Percentiles rank a stretch among this genome's conserved stretches.
These are phyloP conservation scores for Lactifluus hygrophoroides DNA, from an alignment of 768 basidiomycete species.

Conservation along the genomic window DNA sequence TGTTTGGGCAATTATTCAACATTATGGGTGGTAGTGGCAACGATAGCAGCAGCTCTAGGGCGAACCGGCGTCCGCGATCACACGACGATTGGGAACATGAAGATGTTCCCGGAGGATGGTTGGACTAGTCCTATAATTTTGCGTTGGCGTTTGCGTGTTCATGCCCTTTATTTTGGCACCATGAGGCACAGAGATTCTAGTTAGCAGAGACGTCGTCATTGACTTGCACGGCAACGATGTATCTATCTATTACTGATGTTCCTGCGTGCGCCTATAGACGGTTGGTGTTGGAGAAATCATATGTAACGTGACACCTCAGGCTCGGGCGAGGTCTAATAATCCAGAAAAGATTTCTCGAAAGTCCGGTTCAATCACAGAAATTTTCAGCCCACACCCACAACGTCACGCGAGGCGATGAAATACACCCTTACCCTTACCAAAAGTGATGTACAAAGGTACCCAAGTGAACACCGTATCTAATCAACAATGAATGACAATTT, in stretches of 20 bases:
- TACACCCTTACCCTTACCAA: too few species aligned
- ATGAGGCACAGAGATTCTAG: background rate
- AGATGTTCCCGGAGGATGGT: constrained; percentile 8
- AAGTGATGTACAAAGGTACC: too few species aligned
- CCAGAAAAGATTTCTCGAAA: background rate
- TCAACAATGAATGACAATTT: background rate
- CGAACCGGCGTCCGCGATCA: constrained; percentile 2
- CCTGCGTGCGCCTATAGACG: constrained; percentile 6
- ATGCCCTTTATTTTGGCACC: background rate
- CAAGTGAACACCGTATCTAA: too few species aligned
- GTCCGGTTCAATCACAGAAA: background rate
- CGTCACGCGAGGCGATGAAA: too few species aligned
- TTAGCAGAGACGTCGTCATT: background rate
- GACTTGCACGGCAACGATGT: background rate
- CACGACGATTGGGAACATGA: constrained; percentile 1
- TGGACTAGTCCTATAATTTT: background rate
- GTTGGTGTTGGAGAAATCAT: background rate
- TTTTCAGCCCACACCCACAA: too few species aligned
- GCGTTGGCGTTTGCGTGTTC: background rate
- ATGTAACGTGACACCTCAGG: background rate
- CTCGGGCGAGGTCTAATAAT: background rate
- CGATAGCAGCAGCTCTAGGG: constrained; percentile 1
- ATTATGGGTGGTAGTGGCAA: constrained; percentile 8
- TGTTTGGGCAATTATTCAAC: constrained; percentile 12
- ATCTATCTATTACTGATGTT: background rate